Conservation (phyloP, 345 rosid species). For the Eucalyptus polybractea region DNA sequence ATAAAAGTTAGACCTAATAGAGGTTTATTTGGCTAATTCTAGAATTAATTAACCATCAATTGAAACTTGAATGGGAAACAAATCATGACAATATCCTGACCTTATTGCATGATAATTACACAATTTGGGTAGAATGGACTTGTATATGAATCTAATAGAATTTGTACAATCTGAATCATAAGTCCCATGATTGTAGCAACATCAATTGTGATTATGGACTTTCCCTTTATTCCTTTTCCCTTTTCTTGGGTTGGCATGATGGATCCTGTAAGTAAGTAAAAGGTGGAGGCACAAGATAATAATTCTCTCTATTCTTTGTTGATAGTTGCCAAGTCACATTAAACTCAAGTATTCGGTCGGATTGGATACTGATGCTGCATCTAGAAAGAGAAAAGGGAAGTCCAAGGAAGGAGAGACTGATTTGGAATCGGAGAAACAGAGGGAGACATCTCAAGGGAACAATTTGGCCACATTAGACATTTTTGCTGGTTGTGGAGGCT, state of each 20-base stretch:
- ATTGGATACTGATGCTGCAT: conserved; percentile 23
- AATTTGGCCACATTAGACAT: conserved; percentile 59
- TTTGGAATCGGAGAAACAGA: conserved; percentile 12
- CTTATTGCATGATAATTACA: background rate
- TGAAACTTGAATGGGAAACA: background rate
- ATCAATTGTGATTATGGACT: background rate
- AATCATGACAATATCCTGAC: background rate
- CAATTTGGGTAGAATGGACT: background rate
- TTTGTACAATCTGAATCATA: background rate
- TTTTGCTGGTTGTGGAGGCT: conserved; percentile 87
- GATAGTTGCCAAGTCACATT: conserved; percentile 46
- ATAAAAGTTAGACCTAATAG: background rate
- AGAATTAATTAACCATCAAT: background rate
- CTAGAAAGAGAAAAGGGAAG: conserved; percentile 75
- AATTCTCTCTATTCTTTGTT: background rate
- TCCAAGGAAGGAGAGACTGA: conserved; percentile 38
- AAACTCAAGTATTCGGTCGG: conserved; percentile 36
- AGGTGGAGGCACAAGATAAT: background rate
- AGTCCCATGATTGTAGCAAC: background rate
- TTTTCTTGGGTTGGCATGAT: background rate
- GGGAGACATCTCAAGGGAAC: conserved; percentile 12
- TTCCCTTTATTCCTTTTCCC: background rate
- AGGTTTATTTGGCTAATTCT: background rate
- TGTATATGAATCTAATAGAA: background rate
- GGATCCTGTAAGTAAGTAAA: background rate